phyloP scores from a whole-genome alignment of 768 basidiomycete species.

The Postia placenta region DNA sequence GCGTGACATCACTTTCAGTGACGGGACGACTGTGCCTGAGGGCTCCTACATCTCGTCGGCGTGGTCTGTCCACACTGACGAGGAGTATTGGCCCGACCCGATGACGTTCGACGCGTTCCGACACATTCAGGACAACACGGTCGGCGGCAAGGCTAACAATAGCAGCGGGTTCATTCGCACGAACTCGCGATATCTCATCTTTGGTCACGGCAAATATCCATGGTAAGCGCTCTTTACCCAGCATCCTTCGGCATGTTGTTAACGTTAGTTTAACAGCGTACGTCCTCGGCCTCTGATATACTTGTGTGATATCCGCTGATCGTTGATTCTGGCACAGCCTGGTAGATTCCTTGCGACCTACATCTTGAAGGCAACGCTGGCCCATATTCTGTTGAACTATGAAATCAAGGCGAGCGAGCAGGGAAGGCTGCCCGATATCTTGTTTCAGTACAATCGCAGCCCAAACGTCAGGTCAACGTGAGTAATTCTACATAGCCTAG shows the following conservation, averaged over 20 bases:
- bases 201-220: conserved; percentile 5
- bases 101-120: conserved; percentile 14
- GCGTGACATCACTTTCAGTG: conserved; percentile 11
- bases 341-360: conserved; percentile 14
- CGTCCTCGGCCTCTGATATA: neutral
- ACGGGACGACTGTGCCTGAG: conserved; percentile 13
- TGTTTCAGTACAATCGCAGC: conserved; percentile 5
- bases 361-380: conserved; percentile 14
- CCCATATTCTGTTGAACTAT: conserved; percentile 11
- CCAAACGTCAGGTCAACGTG: neutral
- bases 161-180: neutral
- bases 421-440: conserved; percentile 13
- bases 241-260: too few relatives aligned
- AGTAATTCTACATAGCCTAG: neutral
- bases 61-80: conserved; percentile 11
- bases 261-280: neutral
- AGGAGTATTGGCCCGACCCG: conserved; percentile 7
- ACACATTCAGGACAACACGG: conserved; percentile 5
- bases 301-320: neutral
- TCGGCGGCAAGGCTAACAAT: neutral
- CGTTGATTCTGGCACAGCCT: conserved; percentile 4
- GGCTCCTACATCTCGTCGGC: conserved; percentile 12
- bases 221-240: neutral
- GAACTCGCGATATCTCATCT: conserved; percentile 3
- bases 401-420: conserved; percentile 9